A percentile compares a stretch with the other conserved stretches of the same genome.
Conservation (phyloP, 805 yeast genomes). For the Schwanniomyces vanrijiae region DNA sequence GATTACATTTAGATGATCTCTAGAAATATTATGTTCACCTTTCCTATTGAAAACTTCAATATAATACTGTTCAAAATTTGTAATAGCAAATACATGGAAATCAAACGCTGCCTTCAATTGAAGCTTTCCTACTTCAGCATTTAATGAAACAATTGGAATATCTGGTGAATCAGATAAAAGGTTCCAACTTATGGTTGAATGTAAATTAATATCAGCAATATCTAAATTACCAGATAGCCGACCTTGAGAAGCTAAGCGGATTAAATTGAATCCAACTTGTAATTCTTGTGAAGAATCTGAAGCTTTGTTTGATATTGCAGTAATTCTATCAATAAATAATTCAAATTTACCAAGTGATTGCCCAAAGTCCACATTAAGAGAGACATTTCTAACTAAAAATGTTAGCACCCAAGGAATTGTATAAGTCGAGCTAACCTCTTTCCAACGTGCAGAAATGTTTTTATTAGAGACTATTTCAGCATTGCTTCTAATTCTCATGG, state of each 20-base stretch:
- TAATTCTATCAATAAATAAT: conserved; percentile 54
- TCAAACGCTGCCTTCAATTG: conserved; percentile 73
- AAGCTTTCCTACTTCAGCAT: conserved; percentile 55
- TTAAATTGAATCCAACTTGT: conserved; percentile 54
- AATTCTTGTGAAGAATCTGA: conserved; percentile 72
- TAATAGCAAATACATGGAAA: conserved; percentile 78
- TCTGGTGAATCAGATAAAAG: conserved; percentile 37
- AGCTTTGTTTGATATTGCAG: conserved; percentile 69
- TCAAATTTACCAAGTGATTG: conserved; percentile 72
- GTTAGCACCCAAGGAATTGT: conserved; percentile 77
- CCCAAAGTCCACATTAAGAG: conserved; percentile 72
- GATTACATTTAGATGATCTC: conserved; percentile 61
- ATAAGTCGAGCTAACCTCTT: conserved; percentile 58
- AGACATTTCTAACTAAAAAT: conserved; percentile 51
- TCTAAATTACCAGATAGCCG: conserved; percentile 73
- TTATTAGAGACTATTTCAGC: conserved; percentile 24
- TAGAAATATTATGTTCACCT: conserved; percentile 44
- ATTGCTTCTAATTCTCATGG: not conserved
- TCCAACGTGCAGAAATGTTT: conserved; percentile 47
- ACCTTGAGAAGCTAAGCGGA: conserved; percentile 63
- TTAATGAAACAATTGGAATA: conserved; percentile 67
- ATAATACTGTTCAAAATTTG: conserved; percentile 46
- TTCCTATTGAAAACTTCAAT: conserved; percentile 70
- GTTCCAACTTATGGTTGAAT: conserved; percentile 75
- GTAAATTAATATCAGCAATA: conserved; percentile 49